Evolutionary conservation across 148 eudicot species (phyloP), one percentile per base, ranked within the genome.

Genomic region (Rhododendron williamsianum): DNA sequence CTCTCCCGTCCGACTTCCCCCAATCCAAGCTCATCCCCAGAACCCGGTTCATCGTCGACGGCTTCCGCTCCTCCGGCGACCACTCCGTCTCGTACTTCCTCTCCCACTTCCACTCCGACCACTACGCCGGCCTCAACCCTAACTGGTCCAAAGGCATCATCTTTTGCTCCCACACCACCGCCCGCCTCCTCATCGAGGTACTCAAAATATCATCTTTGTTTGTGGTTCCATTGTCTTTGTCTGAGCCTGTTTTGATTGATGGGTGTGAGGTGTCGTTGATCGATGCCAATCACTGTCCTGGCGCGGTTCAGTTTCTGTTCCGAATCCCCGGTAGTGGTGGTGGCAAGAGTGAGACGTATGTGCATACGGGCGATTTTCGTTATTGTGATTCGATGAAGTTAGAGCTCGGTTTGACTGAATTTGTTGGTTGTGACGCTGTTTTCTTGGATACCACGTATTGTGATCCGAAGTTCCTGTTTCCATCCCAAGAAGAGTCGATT

Each of bases 331-430:
- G 74, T 16, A 49, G 52, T 56, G 91, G 86, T 73, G 93, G 87
- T 81, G 93, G 88, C 18, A 88, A 78, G 81, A 84, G 85, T 38
- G 93, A 91, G 89, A 91, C 92, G 90, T 97, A 91, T 91, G 98
- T 97, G 84, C 99, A 97, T 82, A 97, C 99, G 56, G 99, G 99
- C 43, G 99, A 97, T 91, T 97, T 97, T 90, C 88, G 99, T 80
- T 97, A 83, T 73, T 84, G 91, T 80, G 89, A 88, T 80, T 84
- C 80, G 9, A 97, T 95, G 98, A 94, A 88, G 83, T 85, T 83
- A 27, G 91, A 89, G 15, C 76, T 89, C 86, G 63, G 30, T 71
- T 83, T 97, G 87, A 86, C 71, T 88, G 86, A 92, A 9, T 97
- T 91, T 88, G 85, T 94, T 83, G 99, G 99, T 81, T 91, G 91